phyloP scores from a whole-genome alignment of 345 rosid species.

The Psidium guajava region DNA sequence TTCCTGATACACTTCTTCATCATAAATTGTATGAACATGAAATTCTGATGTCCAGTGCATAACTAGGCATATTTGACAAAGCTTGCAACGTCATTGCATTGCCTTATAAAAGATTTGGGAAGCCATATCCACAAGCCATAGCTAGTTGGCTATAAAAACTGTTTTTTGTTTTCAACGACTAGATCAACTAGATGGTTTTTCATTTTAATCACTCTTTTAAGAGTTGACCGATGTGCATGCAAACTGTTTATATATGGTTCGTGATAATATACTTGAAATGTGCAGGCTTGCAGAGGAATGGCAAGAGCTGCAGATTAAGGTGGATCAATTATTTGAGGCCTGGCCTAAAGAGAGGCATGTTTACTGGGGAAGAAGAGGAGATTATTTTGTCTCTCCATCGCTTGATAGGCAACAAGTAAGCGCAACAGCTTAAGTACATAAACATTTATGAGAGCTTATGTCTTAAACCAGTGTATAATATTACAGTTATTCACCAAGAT shows the following conservation, averaged over 20 bases:
- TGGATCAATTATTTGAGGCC: slow-evolving; percentile 96
- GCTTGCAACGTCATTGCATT: neutral
- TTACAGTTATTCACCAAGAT: neutral
- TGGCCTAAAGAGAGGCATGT: slow-evolving; percentile 64
- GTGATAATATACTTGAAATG: neutral
- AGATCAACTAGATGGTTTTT: neutral
- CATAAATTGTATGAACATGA: neutral
- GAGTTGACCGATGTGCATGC: neutral
- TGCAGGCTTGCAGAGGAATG: slow-evolving; percentile 81
- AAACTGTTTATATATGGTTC: neutral
- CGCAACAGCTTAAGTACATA: neutral
- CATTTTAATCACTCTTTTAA: neutral
- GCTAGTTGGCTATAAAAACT: neutral
- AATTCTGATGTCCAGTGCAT: neutral
- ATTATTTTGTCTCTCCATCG: slow-evolving; percentile 57
- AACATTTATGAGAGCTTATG: neutral
- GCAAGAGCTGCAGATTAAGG: slow-evolving; percentile 90
- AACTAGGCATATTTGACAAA: neutral
- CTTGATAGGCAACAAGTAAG: slow-evolving; percentile 87
- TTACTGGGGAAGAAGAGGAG: slow-evolving; percentile 56
- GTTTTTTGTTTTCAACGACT: neutral
- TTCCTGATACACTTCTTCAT: neutral
- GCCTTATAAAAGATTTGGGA: neutral
- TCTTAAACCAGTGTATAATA: neutral
- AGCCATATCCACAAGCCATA: neutral